Evolutionary conservation across 2,329 filamentous ascomycete genomes (phyloP), one percentile per base, ranked within the genome.

Genomic region (Ophiostoma sp.): DNA sequence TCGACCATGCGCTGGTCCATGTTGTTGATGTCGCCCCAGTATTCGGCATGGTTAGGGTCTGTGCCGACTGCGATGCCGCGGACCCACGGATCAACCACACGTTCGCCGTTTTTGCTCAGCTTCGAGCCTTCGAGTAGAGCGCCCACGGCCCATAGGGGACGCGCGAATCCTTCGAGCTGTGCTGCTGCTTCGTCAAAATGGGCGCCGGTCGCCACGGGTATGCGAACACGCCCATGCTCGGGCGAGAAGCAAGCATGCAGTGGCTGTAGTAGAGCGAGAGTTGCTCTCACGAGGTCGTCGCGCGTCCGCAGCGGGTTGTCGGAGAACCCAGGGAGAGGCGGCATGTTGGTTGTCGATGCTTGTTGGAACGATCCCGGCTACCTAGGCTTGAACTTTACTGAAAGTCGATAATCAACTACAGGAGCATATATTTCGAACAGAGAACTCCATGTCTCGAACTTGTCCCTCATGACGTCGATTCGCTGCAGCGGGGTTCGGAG

Each of bases 1-100:
- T 85, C 83, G 0, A 85, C 83, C 83, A 85, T 85, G 1, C 82
- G 74, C 71, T 85, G 83, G 65, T 85, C 82, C 27, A 76, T 76
- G 4, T 82, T 73, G 0, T 76, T 74, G 1, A 84, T 77, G 1
- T 76, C 73, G 0, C 82, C 82, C 83, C 83, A 85, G 70, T 82
- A 85, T 38, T 79, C 79, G 0, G 70, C 52, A 18, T 76, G 73
- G 0, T 69, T 52, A 0, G 78, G 78, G 27, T 80, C 75, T 0
- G 76, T 76, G 4, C 79, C 79, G 2, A 72, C 69, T 0, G 70
- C 67, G n/a, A 78, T 63, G 27, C 79, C 73, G 12, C 72, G 40
- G 40, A 77, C 63, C 78, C 78, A 80, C 67, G 73, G 73, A 16
- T 69, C 4, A 12, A 73, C 44, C 0, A 69, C 18, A 9, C 62